These are phyloP conservation scores for Scleroderma citrinum DNA, from an alignment of 768 basidiomycete genomes.

Conservation along the genomic window DNA sequence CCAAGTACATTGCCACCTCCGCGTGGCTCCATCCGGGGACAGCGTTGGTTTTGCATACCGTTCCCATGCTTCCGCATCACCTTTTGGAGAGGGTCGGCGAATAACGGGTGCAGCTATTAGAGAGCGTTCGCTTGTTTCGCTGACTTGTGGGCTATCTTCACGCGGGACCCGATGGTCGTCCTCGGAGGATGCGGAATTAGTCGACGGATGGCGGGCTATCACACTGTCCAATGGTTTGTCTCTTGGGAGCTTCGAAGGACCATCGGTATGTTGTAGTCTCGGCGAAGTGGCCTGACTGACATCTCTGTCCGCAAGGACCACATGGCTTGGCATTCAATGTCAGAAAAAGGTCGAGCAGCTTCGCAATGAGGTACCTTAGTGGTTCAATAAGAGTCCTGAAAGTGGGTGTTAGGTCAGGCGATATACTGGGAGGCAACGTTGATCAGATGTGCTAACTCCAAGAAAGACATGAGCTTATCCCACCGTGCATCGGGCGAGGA, in stretches of 20 bases:
- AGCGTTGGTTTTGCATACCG: conserved; percentile 29
- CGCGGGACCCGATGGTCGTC: conserved; percentile 24
- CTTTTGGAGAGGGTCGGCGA: conserved; percentile 23
- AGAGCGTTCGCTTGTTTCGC: conserved; percentile 26
- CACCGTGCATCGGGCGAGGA: conserved; percentile 27
- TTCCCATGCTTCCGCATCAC: conserved; percentile 28
- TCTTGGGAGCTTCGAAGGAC: conserved; percentile 1
- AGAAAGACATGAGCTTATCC: conserved; percentile 8
- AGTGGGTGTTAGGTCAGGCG: conserved; percentile 11
- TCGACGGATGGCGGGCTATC: conserved; percentile 13
- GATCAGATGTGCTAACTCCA: conserved; percentile 9
- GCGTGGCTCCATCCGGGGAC: conserved; percentile 28
- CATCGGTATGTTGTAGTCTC: conserved; percentile 11
- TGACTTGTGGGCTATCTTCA: conserved; percentile 25
- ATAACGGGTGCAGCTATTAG: conserved; percentile 9
- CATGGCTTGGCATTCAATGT: conserved; percentile 13
- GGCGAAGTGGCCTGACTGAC: conserved; percentile 6
- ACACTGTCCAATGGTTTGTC: conserved; percentile 6
- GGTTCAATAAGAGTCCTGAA: conserved; percentile 18
- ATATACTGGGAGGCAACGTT: conserved; percentile 7
- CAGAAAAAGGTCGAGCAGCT: conserved; percentile 5
- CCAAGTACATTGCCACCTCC: conserved; percentile 40
- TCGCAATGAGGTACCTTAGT: conserved; percentile 19
- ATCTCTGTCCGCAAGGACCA: conserved; percentile 17
- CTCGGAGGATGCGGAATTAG: conserved; percentile 22